These are phyloP conservation scores for Sarocladium oryzae DNA, from an alignment of 2,329 filamentous ascomycete species.

Conservation along the genomic window DNA sequence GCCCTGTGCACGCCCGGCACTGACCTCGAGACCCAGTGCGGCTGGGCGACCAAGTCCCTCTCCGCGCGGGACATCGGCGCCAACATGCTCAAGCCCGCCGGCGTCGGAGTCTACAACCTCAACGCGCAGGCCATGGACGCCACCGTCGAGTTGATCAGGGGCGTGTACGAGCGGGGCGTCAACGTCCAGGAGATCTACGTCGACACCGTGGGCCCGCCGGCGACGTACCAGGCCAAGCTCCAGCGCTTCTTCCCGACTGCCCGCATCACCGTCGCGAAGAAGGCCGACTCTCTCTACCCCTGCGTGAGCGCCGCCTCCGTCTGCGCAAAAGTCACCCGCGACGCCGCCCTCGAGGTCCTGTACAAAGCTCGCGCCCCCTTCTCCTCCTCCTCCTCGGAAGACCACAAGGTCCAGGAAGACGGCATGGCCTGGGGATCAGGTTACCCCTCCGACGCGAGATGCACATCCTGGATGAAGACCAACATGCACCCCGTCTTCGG, in stretches of 20 bases:
- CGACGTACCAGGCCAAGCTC: slow-evolving; percentile 75
- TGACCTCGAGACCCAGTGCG: slow-evolving; percentile 51
- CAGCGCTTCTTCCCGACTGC: slow-evolving; percentile 76
- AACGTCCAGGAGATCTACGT: slow-evolving; percentile 88
- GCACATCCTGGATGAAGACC: slow-evolving; percentile 70
- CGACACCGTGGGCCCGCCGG: slow-evolving; percentile 84
- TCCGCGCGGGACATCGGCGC: slow-evolving; percentile 79
- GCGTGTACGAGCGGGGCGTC: slow-evolving; percentile 69
- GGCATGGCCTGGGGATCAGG: slow-evolving; percentile 75
- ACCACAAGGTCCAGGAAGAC: slow-evolving; percentile 27
- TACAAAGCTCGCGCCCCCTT: slow-evolving; percentile 43
- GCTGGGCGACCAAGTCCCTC: slow-evolving; percentile 77
- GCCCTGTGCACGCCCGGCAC: slow-evolving; percentile 60
- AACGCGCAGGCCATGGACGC: slow-evolving; percentile 95
- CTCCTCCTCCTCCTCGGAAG: too few relatives aligned
- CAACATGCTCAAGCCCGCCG: slow-evolving; percentile 62
- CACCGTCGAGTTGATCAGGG: slow-evolving; percentile 73
- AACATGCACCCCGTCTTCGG: slow-evolving; percentile 94
- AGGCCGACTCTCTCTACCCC: slow-evolving; percentile 88
- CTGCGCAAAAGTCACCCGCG: slow-evolving; percentile 91
- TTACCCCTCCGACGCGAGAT: slow-evolving; percentile 82
- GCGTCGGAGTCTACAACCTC: slow-evolving; percentile 62
- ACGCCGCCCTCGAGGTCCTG: slow-evolving; percentile 77
- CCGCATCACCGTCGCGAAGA: slow-evolving; percentile 73
- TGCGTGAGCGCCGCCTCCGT: slow-evolving; percentile 91